A percentile compares a stretch with the other conserved stretches of the same genome.
phyloP scores from a whole-genome alignment of 2,329 filamentous ascomycete species.

The Penicillium corylophilum region DNA sequence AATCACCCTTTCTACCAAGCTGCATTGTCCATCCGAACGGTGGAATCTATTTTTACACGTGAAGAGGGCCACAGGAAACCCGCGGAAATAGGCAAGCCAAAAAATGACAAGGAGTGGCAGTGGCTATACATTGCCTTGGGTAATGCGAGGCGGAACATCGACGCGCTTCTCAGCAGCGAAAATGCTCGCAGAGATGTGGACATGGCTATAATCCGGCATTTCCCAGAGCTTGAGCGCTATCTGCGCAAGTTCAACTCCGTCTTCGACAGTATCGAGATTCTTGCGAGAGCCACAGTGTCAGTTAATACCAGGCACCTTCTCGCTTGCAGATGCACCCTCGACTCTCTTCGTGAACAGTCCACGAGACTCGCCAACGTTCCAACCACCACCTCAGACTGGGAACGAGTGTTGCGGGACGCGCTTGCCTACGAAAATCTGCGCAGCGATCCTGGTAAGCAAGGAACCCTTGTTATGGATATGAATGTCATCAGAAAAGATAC shows the following conservation, averaged over 20 bases:
- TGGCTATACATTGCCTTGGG: neutral
- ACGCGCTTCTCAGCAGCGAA: neutral
- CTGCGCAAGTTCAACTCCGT: neutral
- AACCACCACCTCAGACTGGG: neutral
- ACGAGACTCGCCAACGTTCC: neutral
- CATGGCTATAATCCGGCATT: neutral
- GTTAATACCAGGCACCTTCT: neutral
- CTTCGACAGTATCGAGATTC: neutral
- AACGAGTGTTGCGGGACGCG: neutral
- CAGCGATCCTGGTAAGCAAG: neutral
- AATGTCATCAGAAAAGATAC: neutral
- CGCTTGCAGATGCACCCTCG: neutral
- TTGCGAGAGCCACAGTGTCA: neutral
- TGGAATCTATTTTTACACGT: neutral
- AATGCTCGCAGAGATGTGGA: neutral
- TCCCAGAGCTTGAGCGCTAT: neutral
- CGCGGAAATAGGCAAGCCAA: neutral
- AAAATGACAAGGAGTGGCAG: neutral
- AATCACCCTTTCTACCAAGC: neutral
- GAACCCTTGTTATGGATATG: neutral
- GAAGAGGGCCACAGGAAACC: neutral
- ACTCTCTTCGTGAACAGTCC: neutral
- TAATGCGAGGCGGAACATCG: neutral
- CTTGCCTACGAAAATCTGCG: neutral
- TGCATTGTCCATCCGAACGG: neutral